Evolutionary conservation across 345 rosid genomes (phyloP).

Genomic region (Hirschfeldia incana): DNA sequence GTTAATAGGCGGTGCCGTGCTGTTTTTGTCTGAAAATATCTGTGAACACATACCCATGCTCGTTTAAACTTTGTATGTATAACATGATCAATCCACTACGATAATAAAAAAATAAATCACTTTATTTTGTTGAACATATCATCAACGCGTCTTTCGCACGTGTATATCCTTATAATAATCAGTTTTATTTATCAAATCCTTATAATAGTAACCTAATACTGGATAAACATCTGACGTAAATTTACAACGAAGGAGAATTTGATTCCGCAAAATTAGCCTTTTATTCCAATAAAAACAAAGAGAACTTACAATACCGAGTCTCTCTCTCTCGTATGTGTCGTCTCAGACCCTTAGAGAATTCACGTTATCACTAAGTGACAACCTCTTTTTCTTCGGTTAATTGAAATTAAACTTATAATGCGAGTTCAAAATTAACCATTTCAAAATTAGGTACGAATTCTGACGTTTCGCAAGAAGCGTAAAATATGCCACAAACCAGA

Average conservation of each 20-base stretch:
- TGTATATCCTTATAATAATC: background rate
- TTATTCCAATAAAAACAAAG: background rate
- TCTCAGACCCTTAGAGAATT: background rate
- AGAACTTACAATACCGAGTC: background rate
- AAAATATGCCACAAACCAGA: background rate
- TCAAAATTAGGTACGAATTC: background rate
- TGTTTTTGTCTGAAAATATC: conserved; percentile 29
- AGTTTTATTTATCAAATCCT: too few species aligned
- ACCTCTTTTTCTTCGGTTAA: background rate
- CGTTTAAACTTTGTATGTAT: background rate
- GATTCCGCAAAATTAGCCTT: background rate
- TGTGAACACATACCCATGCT: conserved; percentile 17
- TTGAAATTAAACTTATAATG: background rate
- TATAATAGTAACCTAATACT: background rate
- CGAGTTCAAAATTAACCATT: too few species aligned
- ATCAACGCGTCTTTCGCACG: conserved; percentile 14
- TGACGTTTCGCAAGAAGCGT: background rate
- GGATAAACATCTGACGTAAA: conserved; percentile 6
- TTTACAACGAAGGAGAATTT: background rate
- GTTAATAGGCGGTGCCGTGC: conserved; percentile 33
- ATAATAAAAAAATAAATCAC: background rate
- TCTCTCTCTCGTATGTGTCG: background rate
- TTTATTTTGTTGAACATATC: too few species aligned
- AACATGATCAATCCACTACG: conserved; percentile 30
- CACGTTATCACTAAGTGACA: background rate